These are phyloP conservation scores for Pseudodiploospora longispora DNA, from an alignment of 2,329 filamentous ascomycete genomes.

Conservation along the genomic window DNA sequence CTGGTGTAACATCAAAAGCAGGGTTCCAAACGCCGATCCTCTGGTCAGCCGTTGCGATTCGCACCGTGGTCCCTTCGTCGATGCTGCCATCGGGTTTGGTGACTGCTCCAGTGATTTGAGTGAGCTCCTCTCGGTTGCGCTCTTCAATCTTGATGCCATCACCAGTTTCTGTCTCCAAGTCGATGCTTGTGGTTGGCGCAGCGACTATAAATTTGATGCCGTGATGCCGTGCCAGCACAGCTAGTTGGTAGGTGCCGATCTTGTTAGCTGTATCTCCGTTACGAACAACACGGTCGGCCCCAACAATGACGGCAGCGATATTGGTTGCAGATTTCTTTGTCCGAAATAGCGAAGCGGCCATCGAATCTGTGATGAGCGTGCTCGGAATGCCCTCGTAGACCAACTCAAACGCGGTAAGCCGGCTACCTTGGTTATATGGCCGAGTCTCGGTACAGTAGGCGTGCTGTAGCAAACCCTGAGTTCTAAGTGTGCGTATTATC, in stretches of 20 bases:
- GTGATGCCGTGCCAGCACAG: conserved; percentile 82
- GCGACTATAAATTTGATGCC: conserved; percentile 92
- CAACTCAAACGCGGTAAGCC: conserved; percentile 93
- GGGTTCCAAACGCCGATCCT: conserved; percentile 91
- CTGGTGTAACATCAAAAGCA: conserved; percentile 90
- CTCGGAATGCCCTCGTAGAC: conserved; percentile 86
- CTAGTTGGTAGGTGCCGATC: conserved; percentile 88
- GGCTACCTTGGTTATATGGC: conserved; percentile 95
- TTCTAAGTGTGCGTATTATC: conserved; percentile 77
- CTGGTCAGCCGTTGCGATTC: conserved; percentile 71
- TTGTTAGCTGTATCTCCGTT: conserved; percentile 99
- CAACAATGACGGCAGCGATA: conserved; percentile 83
- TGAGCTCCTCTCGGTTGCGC: conserved; percentile 72
- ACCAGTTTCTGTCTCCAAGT: conserved; percentile 71
- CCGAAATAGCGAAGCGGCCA: conserved; percentile 79
- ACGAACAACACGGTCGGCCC: conserved; percentile 87
- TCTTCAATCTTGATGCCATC: conserved; percentile 84
- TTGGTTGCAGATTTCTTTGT: conserved; percentile 53
- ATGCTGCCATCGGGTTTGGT: conserved; percentile 55
- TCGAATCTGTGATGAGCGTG: conserved; percentile 90
- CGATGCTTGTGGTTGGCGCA: conserved; percentile 89
- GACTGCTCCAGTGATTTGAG: conserved; percentile 71
- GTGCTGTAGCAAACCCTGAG: conserved; percentile 58
- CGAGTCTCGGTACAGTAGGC: conserved; percentile 96
- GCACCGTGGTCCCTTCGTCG: conserved; percentile 54